Evolutionary conservation across 345 rosid genomes (phyloP).

Genomic region (Trapa bicornis): DNA sequence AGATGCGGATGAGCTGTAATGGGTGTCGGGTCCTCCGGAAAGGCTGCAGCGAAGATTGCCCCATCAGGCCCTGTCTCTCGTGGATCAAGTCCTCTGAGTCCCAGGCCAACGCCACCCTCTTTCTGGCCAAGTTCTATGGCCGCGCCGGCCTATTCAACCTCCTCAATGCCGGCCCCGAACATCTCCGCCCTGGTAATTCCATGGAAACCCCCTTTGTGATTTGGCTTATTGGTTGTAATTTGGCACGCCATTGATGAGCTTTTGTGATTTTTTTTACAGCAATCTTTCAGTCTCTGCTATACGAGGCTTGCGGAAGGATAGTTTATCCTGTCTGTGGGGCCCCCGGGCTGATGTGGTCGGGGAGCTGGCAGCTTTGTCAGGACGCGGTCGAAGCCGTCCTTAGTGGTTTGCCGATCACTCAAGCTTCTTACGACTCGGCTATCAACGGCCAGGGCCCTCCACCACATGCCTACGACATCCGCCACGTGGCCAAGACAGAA

Average conservation of each 20-base stretch:
- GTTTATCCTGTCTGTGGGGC: slow-evolving; percentile 44
- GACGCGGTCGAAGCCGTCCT: slow-evolving; percentile 50
- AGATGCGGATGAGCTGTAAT: slow-evolving; percentile 61
- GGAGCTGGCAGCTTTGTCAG: slow-evolving; percentile 52
- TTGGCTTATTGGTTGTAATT: no score
- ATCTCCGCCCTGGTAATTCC: slow-evolving; percentile 56
- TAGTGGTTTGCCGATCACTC: slow-evolving; percentile 22
- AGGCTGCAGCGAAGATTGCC: slow-evolving; percentile 57
- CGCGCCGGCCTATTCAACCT: slow-evolving; percentile 84
- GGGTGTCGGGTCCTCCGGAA: slow-evolving; percentile 83
- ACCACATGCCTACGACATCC: slow-evolving; percentile 16
- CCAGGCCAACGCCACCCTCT: slow-evolving; percentile 74
- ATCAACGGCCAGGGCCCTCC: background rate
- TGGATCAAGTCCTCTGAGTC: slow-evolving; percentile 59
- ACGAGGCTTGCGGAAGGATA: slow-evolving; percentile 54
- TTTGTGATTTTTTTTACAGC: slow-evolving; percentile 14
- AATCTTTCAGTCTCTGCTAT: slow-evolving; percentile 43
- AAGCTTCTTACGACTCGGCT: slow-evolving; percentile 10
- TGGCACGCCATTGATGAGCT: no score
- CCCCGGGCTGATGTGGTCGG: slow-evolving; percentile 36
- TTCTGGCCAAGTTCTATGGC: slow-evolving; percentile 86
- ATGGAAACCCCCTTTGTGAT: no score
- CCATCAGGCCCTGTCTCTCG: slow-evolving; percentile 57
- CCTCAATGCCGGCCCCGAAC: slow-evolving; percentile 54
- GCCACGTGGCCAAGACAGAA: slow-evolving; percentile 23